A percentile compares a stretch with the other conserved stretches of the same genome.
phyloP scores from a whole-genome alignment of 331 rosid genomes.

The Rhamnella rubrinervis region DNA sequence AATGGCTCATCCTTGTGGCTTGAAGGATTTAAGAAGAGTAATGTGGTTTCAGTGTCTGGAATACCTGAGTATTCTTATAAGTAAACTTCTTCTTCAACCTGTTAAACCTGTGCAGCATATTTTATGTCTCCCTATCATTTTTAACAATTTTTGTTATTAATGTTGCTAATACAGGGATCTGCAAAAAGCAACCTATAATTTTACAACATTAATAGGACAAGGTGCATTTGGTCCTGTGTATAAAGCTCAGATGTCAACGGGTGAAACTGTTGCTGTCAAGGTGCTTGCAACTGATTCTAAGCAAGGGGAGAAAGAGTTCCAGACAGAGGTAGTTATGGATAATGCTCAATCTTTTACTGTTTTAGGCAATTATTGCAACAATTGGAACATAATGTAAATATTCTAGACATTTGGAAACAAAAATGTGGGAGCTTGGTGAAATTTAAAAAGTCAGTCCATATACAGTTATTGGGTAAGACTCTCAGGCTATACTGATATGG shows the following conservation, averaged over 20 bases:
- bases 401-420: neutral
- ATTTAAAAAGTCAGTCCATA: neutral
- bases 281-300: conserved; percentile 93
- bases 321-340: conserved; percentile 69
- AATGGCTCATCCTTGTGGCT: conserved; percentile 64
- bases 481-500: too few relatives aligned
- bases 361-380: neutral
- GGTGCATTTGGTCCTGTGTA: conserved; percentile 98
- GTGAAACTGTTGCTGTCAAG: conserved; percentile 94
- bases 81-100: conserved; percentile 40
- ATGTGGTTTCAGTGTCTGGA: conserved; percentile 82
- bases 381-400: neutral
- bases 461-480: too few relatives aligned
- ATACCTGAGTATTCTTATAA: conserved; percentile 89
- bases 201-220: conserved; percentile 92
- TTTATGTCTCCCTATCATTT: conserved; percentile 1
- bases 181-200: conserved; percentile 85
- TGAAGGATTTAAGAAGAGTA: conserved; percentile 81
- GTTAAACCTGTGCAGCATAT: conserved; percentile 8
- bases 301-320: conserved; percentile 98
- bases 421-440: conserved; percentile 6
- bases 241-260: conserved; percentile 95
- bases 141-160: neutral
- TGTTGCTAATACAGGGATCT: conserved; percentile 64
- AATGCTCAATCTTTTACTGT: neutral